Base-by-base conservation (phyloP, 225 moss, liverwort and hornwort species). In the Ulota crispa region DNA sequence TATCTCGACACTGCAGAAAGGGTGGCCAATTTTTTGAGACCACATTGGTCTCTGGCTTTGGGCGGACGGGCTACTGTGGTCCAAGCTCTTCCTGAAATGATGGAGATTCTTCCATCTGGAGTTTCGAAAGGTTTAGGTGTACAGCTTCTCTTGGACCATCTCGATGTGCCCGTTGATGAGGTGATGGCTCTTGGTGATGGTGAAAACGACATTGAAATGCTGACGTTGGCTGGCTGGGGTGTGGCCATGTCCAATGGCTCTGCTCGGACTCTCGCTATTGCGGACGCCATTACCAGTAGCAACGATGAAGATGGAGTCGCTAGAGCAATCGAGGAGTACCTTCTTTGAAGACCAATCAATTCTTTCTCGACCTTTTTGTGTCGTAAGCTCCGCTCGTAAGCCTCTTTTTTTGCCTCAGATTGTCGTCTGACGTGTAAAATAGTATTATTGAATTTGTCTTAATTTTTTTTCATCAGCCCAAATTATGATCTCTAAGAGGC, bases 181-280 rank as follows among this genome's bases (percentile, higher is more conserved):
- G 90, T 94, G 53, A 98, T 99, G 96, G 98, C 98, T 47, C 86
- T 99, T 71, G 98, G 98, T 76, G 98, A 99, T 82, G 98, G 98
- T 34, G 98, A 99, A 77, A 99, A 99, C 69, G 98, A 99, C 59
- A 89, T 94, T 53, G 98, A 96, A 78, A 99, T 99, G 98, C 80
- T 99, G 64, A 63, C 84, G 63, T 78, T 99, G 73, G 95, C 84
- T 80, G 98, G 98, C 53, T 96, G 94, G 95, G 98, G 96, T 63
- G 96, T 99, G 4, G 90, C 94, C 2, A 99, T 96, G 98, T 85
- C 93, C 14, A 99, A 99, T 72, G 98, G 95, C 27, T 64, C 86
- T 65, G 83, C 79, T 64, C 72, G 81, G 30, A 87, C 87, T 18
- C 87, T 92, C 52, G 88, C 87, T 70, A 87, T 93, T 80, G 98